Evolutionary conservation across 306 rosid species (phyloP).

Genomic region (Herpetospermum pedunculosum): DNA sequence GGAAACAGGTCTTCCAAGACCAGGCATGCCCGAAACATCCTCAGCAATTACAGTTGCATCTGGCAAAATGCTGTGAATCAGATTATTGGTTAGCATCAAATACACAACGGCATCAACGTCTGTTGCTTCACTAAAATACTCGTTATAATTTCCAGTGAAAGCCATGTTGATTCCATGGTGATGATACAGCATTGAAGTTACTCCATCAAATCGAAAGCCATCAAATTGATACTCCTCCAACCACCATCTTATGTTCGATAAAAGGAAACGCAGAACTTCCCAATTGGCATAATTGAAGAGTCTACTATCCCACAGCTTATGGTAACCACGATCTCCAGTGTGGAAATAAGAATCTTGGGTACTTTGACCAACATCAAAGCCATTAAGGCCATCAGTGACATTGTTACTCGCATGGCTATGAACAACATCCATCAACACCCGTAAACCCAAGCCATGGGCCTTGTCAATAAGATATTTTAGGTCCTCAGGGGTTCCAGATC

Average conservation of each 20-base stretch:
- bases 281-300: slow-evolving; percentile 90
- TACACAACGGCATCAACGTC: slow-evolving; percentile 90
- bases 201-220: slow-evolving; percentile 96
- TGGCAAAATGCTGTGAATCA: slow-evolving; percentile 56
- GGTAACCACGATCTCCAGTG: slow-evolving; percentile 77
- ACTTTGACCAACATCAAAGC: slow-evolving; percentile 92
- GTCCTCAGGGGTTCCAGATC: slow-evolving; percentile 98
- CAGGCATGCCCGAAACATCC: slow-evolving; percentile 99
- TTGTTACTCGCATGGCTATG: slow-evolving; percentile 97
- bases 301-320: slow-evolving; percentile 90
- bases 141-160: slow-evolving; percentile 70
- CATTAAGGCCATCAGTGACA: slow-evolving; percentile 88
- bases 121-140: slow-evolving; percentile 79
- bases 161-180: slow-evolving; percentile 79
- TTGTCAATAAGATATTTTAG: slow-evolving; percentile 84
- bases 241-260: slow-evolving; percentile 95
- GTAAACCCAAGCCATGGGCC: slow-evolving; percentile 82
- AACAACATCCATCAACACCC: slow-evolving; percentile 82
- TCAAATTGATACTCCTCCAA: slow-evolving; percentile 82
- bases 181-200: slow-evolving; percentile 92
- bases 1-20: slow-evolving; percentile 62
- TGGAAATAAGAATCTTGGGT: slow-evolving; percentile 89
- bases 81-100: slow-evolving; percentile 79
- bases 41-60: slow-evolving; percentile 86
- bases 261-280: slow-evolving; percentile 96